A percentile compares a stretch with the other conserved stretches of the same genome.
Evolutionary conservation across 176 grass and related monocot species (phyloP).

Genomic region (Cocos nucifera): DNA sequence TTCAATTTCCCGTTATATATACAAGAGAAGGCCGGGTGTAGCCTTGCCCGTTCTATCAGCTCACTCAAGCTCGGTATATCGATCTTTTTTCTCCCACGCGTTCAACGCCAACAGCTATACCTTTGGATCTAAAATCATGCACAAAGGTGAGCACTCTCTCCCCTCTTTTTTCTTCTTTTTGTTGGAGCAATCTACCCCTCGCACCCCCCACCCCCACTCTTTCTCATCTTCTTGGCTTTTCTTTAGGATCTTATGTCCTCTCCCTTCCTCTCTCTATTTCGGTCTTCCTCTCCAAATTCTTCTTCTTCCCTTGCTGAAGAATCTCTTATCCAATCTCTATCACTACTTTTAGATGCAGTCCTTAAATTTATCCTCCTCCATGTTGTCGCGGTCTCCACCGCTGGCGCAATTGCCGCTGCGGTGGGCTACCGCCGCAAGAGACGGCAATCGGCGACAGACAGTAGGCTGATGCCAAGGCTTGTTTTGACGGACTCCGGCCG

Average conservation of each 20-base stretch:
- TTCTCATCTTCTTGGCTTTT: background rate
- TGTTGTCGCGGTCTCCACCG: slow-evolving; percentile 22
- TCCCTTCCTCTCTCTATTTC: background rate
- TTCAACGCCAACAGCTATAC: too few relatives aligned
- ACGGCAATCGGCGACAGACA: background rate
- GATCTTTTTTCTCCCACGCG: too few relatives aligned
- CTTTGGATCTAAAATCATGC: too few relatives aligned
- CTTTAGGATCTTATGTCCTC: background rate
- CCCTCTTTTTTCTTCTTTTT: too few relatives aligned
- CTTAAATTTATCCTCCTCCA: slow-evolving; percentile 21
- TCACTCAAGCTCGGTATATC: too few relatives aligned
- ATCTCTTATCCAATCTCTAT: too few relatives aligned
- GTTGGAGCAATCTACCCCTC: too few relatives aligned
- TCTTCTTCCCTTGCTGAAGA: background rate
- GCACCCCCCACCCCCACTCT: background rate
- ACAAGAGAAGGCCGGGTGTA: too few relatives aligned
- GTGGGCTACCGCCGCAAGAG: slow-evolving; percentile 9
- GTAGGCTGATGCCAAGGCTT: slow-evolving; percentile 38
- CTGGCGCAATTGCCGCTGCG: slow-evolving; percentile 11
- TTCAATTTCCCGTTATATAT: too few relatives aligned
- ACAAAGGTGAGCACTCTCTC: too few relatives aligned
- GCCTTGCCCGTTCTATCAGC: too few relatives aligned
- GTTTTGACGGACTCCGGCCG: slow-evolving; percentile 30
- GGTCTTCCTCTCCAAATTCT: background rate
- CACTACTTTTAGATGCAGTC: too few relatives aligned